Percentiles rank a stretch among this genome's conserved stretches.
phyloP scores from a whole-genome alignment of 768 basidiomycete genomes.

The Rhodotorula sphaerocarpa region DNA sequence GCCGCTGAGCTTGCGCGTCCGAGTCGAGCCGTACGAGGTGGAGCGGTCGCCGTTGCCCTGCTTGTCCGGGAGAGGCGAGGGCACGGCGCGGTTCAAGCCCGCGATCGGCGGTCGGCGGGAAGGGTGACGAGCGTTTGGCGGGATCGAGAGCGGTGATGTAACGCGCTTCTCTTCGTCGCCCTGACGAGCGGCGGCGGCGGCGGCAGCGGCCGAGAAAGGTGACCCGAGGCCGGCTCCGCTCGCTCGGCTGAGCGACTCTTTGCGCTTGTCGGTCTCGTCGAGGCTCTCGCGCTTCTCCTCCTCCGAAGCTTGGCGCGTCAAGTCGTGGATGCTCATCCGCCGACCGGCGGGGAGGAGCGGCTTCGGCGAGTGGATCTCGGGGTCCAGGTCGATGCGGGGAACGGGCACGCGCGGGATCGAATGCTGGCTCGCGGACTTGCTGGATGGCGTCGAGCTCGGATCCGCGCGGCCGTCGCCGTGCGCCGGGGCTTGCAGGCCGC shows the following conservation, averaged over 20 bases:
- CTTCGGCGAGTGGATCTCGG: background rate
- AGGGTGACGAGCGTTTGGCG: too few relatives aligned
- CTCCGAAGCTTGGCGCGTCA: background rate
- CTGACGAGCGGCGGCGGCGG: background rate
- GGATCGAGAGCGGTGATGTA: background rate
- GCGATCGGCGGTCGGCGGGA: constrained; percentile 6
- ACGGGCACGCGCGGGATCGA: constrained; percentile 4
- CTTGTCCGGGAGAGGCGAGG: background rate
- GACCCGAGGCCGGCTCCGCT: constrained; percentile 2
- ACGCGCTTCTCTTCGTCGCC: too few relatives aligned
- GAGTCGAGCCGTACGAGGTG: too few relatives aligned
- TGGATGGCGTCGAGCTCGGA: background rate
- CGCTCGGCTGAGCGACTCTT: constrained; percentile 10
- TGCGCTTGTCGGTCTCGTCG: background rate
- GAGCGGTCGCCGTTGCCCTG: background rate
- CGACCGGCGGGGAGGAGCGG: too few relatives aligned
- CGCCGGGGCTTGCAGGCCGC: too few relatives aligned
- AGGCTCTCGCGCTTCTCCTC: background rate
- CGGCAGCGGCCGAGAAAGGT: background rate
- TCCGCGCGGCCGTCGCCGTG: too few relatives aligned
- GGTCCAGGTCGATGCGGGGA: background rate
- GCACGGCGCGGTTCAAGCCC: background rate
- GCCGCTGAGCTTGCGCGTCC: background rate
- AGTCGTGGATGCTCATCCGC: background rate
- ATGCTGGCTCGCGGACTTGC: background rate